phyloP scores from a whole-genome alignment of 441 rosid species.

The Mallotus japonicus region DNA sequence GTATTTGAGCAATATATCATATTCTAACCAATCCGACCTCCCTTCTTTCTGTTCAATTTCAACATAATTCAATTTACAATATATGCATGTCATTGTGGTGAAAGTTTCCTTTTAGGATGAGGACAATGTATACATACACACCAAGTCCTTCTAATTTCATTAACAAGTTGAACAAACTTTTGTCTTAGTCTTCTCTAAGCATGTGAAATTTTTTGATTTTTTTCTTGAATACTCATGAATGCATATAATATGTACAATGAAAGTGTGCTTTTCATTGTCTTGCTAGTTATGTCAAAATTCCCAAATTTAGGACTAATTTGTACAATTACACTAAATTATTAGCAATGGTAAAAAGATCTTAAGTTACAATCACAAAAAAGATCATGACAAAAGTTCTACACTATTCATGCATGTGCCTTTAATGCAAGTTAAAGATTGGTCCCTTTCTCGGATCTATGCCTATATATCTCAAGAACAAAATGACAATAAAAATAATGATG shows the following conservation, averaged over 20 bases:
- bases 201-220: background rate
- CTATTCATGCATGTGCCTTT: background rate
- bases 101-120: background rate
- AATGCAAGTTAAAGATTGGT: constrained; percentile 5
- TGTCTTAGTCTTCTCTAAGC: background rate
- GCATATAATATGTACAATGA: background rate
- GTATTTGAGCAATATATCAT: no score
- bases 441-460: background rate
- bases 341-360: background rate
- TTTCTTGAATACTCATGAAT: background rate
- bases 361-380: background rate
- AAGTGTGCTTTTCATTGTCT: background rate
- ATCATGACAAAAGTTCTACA: background rate
- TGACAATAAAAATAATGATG: no score
- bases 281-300: background rate
- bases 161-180: background rate
- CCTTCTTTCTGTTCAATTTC: no score
- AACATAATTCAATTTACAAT: no score
- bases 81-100: background rate
- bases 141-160: background rate
- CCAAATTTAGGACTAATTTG: background rate
- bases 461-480: no score
- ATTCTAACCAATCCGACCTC: no score
- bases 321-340: constrained; percentile 11
- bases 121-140: background rate